Base-by-base conservation (phyloP, 2,329 filamentous ascomycete genomes). In the Coniella vitis region DNA sequence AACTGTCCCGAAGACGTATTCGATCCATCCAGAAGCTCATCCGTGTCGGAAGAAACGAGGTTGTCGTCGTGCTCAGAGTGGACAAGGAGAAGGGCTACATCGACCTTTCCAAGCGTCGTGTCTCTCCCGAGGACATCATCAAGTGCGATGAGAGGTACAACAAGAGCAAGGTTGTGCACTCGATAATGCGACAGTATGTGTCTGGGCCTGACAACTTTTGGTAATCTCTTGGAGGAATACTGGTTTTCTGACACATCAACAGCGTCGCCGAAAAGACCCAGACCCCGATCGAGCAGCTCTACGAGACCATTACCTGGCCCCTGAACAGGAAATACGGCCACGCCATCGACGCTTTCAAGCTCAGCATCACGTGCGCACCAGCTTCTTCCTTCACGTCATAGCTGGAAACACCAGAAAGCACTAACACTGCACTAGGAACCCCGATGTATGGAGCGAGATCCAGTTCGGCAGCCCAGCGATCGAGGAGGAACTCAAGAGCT, bases 71-170 rank as follows among this genome's bases (percentile, higher is more conserved):
- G 57, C 86, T 98, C 58, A 84, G 93, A 78, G 93, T 98, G 57
- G 93, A 98, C 76, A 97, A 97, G 76, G 93, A 98, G 76, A 98
- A 98, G 77, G 52, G 90, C 55, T 98, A 98, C 67, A 98, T 98
- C 63, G 93, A 98, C 84, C 75, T 98, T 66, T 95, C 90, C 55
- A 98, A 98, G 78, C 90, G 93, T 65, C 86, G 93, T 74, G 93
- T 98, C 52, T 96, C 90, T 38, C 87, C 93, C 38, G 93, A 98
- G 69, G 93, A 98, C 74, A 93, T 97, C 56, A 78, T 95, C 60
- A 96, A 96, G 75, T 98, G 94, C 68, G 93, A 98, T 68, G 93
- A 98, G 75, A 83, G 93, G 60, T 98, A 96, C 79, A 98, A 98
- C 81, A 98, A 98, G 84, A 88, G 89, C 76, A 98, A 98, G 78